These are phyloP conservation scores for Colletotrichum costaricense DNA, from an alignment of 2,329 filamentous ascomycete species.

Conservation along the genomic window DNA sequence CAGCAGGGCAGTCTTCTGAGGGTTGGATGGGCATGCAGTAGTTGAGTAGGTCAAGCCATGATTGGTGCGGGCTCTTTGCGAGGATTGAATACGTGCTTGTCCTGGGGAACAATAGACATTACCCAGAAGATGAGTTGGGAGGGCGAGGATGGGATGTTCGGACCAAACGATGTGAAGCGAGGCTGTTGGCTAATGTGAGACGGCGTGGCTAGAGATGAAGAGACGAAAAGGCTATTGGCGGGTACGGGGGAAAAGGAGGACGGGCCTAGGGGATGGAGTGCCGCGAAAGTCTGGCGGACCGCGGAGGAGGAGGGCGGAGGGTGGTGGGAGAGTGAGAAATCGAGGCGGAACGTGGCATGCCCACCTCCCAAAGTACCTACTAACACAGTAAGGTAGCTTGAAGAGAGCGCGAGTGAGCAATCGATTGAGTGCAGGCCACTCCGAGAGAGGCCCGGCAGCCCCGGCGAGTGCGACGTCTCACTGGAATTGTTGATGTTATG, in stretches of 20 bases:
- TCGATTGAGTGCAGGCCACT: constrained; percentile 17
- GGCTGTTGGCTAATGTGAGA: constrained; percentile 5
- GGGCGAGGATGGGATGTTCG: constrained; percentile 19
- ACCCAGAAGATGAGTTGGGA: not conserved
- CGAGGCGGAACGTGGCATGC: not conserved
- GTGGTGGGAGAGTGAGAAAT: not conserved
- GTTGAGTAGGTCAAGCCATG: not conserved
- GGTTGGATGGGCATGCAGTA: not conserved
- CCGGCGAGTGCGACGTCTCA: constrained; percentile 21
- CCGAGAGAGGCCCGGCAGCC: constrained; percentile 16
- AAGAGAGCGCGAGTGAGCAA: not conserved
- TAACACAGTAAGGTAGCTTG: too few relatives aligned
- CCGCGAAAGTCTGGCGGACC: constrained; percentile 4
- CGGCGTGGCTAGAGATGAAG: not conserved
- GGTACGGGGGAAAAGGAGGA: not conserved
- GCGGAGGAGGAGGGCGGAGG: constrained; percentile 12
- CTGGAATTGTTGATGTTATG: constrained; percentile 4
- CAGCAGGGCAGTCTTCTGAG: constrained; percentile 14
- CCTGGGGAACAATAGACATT: too few relatives aligned
- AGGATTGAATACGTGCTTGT: constrained; percentile 9
- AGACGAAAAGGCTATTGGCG: not conserved
- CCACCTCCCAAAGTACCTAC: too few relatives aligned
- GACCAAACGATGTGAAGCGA: constrained; percentile 14
- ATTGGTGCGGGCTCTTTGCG: not conserved
- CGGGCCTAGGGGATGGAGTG: constrained; percentile 5